These are phyloP conservation scores for Calonectria fujianensis DNA, from an alignment of 2,329 filamentous ascomycete species.

Conservation along the genomic window DNA sequence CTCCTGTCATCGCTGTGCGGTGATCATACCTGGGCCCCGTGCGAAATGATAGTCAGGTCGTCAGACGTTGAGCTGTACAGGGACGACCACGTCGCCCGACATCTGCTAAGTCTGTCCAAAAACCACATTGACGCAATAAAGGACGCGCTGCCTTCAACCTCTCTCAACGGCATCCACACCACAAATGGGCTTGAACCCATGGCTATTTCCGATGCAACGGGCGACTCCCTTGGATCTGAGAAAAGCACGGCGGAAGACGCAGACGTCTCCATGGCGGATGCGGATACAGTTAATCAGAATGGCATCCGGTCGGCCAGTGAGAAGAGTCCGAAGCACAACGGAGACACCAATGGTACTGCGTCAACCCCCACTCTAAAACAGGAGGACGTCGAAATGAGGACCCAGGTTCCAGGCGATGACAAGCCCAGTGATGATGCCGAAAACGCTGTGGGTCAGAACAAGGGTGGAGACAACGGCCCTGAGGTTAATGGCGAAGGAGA, in stretches of 20 bases:
- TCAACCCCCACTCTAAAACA: constrained; percentile 39
- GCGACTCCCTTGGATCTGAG: constrained; percentile 34
- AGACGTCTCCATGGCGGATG: constrained; percentile 59
- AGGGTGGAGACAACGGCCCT: constrained; percentile 9
- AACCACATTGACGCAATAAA: constrained; percentile 36
- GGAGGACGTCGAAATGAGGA: constrained; percentile 31
- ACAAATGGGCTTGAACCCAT: constrained; percentile 27
- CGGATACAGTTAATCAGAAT: constrained; percentile 48
- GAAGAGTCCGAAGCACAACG: constrained; percentile 34
- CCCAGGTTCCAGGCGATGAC: neutral
- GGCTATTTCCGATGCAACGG: constrained; percentile 31
- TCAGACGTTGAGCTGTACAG: constrained; percentile 74
- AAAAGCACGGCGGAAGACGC: constrained; percentile 47
- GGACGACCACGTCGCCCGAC: constrained; percentile 66
- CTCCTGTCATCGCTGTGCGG: constrained; percentile 84
- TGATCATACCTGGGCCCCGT: constrained; percentile 82
- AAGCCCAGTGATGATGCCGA: constrained; percentile 25
- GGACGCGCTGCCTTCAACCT: constrained; percentile 33
- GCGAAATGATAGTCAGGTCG: constrained; percentile 73
- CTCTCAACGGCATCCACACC: constrained; percentile 53
- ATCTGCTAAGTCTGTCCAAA: constrained; percentile 58
- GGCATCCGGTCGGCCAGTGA: constrained; percentile 44
- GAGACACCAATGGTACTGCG: constrained; percentile 29
- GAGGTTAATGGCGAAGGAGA: constrained; percentile 29
- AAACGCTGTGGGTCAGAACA: constrained; percentile 25